These are phyloP conservation scores for Eleusine indica DNA, from an alignment of 176 grass and related monocot genomes.

Conservation along the genomic window DNA sequence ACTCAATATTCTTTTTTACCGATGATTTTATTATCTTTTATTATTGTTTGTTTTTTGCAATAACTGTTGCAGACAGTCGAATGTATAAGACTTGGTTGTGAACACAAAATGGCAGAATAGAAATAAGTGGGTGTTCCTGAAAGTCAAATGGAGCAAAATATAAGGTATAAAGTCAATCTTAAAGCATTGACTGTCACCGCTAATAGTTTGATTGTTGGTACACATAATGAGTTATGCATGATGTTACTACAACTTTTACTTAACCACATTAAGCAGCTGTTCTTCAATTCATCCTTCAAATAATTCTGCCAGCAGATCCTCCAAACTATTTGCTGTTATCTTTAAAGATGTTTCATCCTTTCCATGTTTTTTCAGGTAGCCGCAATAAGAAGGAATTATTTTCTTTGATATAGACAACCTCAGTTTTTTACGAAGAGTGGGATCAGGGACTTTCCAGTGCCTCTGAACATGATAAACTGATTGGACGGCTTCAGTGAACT, in stretches of 20 bases:
- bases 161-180: not conserved
- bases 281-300: conserved; percentile 19
- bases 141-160: too few relatives aligned
- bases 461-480: conserved; percentile 10
- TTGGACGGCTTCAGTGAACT: conserved; percentile 4
- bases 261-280: not conserved
- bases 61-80: not conserved
- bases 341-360: not conserved
- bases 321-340: not conserved
- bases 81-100: not conserved
- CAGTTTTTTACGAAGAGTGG: not conserved
- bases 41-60: not conserved
- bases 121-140: not conserved
- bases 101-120: not conserved
- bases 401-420: conserved; percentile 9
- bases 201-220: not conserved
- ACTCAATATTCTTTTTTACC: not conserved
- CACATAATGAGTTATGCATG: not conserved
- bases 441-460: conserved; percentile 30
- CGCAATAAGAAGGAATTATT: not conserved
- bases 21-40: not conserved
- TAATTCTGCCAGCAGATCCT: conserved; percentile 19
- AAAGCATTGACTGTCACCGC: not conserved
- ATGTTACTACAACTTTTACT: not conserved
- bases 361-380: not conserved